A percentile compares a stretch with the other conserved stretches of the same genome.
These are phyloP conservation scores for Pythium sukuiense DNA, from an alignment of 352 stramenopile species.

Conservation along the genomic window DNA sequence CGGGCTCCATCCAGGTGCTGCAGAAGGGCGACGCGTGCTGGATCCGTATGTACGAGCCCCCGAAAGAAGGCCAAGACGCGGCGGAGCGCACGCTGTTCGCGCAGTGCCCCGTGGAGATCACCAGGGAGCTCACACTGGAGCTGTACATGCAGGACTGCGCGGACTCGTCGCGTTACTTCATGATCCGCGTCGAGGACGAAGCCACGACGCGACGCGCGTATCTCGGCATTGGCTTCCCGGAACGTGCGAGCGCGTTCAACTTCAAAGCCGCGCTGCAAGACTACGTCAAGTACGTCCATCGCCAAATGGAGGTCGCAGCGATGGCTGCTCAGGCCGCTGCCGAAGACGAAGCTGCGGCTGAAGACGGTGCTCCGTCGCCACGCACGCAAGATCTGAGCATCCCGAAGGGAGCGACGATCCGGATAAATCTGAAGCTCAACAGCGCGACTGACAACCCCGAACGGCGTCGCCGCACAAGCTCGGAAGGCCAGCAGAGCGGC, in stretches of 20 bases:
- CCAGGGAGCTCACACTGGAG: slow-evolving; percentile 55
- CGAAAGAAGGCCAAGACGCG: slow-evolving; percentile 13
- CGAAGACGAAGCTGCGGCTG: slow-evolving; percentile 1
- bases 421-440: slow-evolving; percentile 72
- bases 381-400: slow-evolving; percentile 61
- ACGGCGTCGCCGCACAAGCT: slow-evolving; percentile 34
- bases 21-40: slow-evolving; percentile 74
- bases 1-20: slow-evolving; percentile 61
- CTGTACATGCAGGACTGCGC: slow-evolving; percentile 85
- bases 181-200: slow-evolving; percentile 83
- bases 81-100: slow-evolving; percentile 58
- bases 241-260: slow-evolving; percentile 78
- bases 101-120: slow-evolving; percentile 76
- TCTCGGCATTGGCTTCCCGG: slow-evolving; percentile 77
- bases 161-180: slow-evolving; percentile 89
- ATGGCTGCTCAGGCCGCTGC: slow-evolving; percentile 19
- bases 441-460: slow-evolving; percentile 26
- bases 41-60: slow-evolving; percentile 79
- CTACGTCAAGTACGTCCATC: slow-evolving; percentile 78
- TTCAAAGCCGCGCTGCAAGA: slow-evolving; percentile 86
- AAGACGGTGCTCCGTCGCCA: slow-evolving; percentile 24
- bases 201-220: slow-evolving; percentile 70
- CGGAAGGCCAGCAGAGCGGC: slow-evolving; percentile 27
- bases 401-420: slow-evolving; percentile 68
- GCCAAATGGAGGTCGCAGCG: slow-evolving; percentile 50